A percentile compares a stretch with the other conserved stretches of the same genome.
phyloP scores from a whole-genome alignment of 495 filamentous ascomycete species.

The Penicillium atrosanguineum region DNA sequence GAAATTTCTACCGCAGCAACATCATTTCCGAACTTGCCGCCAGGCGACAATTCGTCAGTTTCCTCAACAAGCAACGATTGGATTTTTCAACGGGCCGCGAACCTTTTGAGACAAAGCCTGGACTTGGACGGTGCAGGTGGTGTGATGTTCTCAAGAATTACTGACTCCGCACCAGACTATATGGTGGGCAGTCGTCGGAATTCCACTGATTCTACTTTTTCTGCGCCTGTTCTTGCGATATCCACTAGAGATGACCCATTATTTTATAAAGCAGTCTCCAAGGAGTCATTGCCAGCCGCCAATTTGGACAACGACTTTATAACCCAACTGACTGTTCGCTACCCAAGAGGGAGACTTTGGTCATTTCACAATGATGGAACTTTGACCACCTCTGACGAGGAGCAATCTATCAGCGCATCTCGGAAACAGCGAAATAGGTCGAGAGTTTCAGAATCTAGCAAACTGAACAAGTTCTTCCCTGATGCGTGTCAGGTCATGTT shows the following conservation, averaged over 20 bases:
- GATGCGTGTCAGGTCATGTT: slow-evolving; percentile 40
- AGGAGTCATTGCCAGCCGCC: slow-evolving; percentile 14
- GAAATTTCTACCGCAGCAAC: background rate
- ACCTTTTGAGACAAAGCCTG: slow-evolving; percentile 55
- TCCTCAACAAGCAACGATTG: slow-evolving; percentile 20
- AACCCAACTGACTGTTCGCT: slow-evolving; percentile 43
- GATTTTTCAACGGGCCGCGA: slow-evolving; percentile 54
- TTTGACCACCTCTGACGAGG: slow-evolving; percentile 22
- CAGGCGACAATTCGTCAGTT: background rate
- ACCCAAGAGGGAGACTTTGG: slow-evolving; percentile 57
- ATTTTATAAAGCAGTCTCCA: background rate
- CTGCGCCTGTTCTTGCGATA: background rate
- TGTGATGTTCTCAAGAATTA: slow-evolving; percentile 38
- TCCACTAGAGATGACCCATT: background rate
- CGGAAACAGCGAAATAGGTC: slow-evolving; percentile 22
- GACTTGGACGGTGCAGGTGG: slow-evolving; percentile 48
- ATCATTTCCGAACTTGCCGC: background rate
- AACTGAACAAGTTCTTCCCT: slow-evolving; percentile 42
- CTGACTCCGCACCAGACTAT: background rate
- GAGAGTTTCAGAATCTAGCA: slow-evolving; percentile 21
- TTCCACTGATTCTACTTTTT: background rate
- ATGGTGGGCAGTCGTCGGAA: background rate
- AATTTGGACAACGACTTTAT: slow-evolving; percentile 31
- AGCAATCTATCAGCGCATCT: slow-evolving; percentile 6
- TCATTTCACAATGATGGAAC: slow-evolving; percentile 46